Base-by-base conservation (phyloP, 1,284 basidiomycete species). In the Malassezia yamatoensis region DNA sequence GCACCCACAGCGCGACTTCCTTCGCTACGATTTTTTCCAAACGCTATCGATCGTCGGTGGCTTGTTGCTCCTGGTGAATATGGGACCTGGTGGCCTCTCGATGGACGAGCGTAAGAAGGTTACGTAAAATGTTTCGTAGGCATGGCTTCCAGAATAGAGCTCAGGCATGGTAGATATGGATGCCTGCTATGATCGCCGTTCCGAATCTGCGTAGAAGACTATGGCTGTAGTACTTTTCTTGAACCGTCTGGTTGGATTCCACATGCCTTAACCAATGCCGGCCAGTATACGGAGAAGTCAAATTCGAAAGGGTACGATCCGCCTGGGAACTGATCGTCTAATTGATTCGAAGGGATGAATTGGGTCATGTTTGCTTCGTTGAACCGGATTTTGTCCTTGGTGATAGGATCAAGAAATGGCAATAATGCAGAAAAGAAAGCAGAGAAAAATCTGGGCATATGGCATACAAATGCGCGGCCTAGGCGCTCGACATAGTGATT, bases 91-190 rank as follows among this genome's bases (percentile, higher is more conserved):
- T 58, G 93, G 93, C 63, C 81, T 96, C 63, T 96, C 93, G 8
- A 87, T 98, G 58, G 94, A 98, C 78, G 91, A 96, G 81, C 96
- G 96, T 82, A 96, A 96, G 82, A 96, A 96, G 83, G 90, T 63
- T 20, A 68, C 70, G 46, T 71, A 60, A 52, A 9, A 20, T n/a
- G 18, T 6, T 15, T 20, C 21, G 41, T 13, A 12, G 16, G 32
- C 43, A 20, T n/a, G n/a, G n/a, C n/a, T 39, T 15, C 38, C 4
- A 20, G 38, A n/a, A 15, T 39, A 15, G 38, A 6, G 38, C 38
- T 39, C n/a, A n/a, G n/a, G n/a, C 20, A 21, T 41, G 21, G 13
- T 18, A 21, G 21, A 41, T 41, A 8, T 21, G 39, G n/a, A 21
- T 18, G 16, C 39, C 39, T 16, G 39, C 21, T 41, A 21, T 41